Conservation (phyloP, 306 rosid genomes). For the Quillaja saponaria region DNA sequence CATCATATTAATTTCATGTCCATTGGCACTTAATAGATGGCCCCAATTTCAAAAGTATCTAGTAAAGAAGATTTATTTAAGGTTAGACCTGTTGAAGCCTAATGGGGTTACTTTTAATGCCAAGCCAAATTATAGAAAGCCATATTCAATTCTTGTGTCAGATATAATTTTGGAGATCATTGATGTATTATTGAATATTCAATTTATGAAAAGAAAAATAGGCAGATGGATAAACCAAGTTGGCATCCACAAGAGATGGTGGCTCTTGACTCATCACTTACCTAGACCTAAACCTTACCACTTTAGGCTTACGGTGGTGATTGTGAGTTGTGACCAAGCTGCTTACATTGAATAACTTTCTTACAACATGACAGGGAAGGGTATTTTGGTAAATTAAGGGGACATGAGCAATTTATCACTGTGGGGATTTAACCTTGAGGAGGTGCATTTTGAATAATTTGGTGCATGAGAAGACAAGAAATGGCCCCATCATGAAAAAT, state of each 20-base stretch:
- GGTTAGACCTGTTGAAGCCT: constrained; percentile 7
- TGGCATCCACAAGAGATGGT: constrained; percentile 24
- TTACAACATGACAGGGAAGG: constrained; percentile 15
- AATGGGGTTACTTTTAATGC: background rate
- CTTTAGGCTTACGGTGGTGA: constrained; percentile 37
- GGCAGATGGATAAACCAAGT: constrained; percentile 13
- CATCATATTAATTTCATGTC: constrained; percentile 27
- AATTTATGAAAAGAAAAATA: constrained; percentile 3
- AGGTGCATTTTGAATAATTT: constrained; percentile 50
- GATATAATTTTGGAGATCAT: constrained; percentile 10
- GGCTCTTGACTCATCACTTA: constrained; percentile 22
- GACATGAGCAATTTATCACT: constrained; percentile 36
- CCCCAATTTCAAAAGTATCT: constrained; percentile 23
- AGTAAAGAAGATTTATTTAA: too few species aligned
- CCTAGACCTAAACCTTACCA: constrained; percentile 30
- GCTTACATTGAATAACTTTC: constrained; percentile 13
- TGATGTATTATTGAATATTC: background rate
- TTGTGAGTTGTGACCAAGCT: constrained; percentile 37
- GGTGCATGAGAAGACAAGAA: constrained; percentile 49
- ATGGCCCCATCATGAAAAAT: constrained; percentile 40
- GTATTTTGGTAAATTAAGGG: constrained; percentile 18
- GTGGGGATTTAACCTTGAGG: constrained; percentile 56
- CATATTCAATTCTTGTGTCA: constrained; percentile 7
- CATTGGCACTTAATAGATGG: constrained; percentile 17
- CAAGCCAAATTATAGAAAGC: constrained; percentile 8